These are phyloP conservation scores for Leptomonas seymouri DNA, from an alignment of 208 protist species.

Conservation along the genomic window DNA sequence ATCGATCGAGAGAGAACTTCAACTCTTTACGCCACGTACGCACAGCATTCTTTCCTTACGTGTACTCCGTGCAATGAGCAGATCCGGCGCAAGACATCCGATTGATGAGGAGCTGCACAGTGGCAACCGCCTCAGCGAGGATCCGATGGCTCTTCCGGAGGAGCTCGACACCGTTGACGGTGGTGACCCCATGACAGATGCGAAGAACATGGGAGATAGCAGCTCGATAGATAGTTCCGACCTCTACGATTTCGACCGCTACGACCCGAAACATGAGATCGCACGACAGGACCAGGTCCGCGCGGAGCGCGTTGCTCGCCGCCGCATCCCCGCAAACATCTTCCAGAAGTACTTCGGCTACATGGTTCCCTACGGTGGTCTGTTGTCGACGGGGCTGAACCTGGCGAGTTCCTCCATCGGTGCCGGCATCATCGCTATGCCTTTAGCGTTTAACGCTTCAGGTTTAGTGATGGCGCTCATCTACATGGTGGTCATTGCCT, in stretches of 20 bases:
- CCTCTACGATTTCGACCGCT: slow-evolving; percentile 23
- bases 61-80: background rate
- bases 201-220: slow-evolving; percentile 6
- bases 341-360: slow-evolving; percentile 39
- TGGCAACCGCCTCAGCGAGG: background rate
- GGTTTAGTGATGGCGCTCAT: slow-evolving; percentile 46
- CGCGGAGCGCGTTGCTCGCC: slow-evolving; percentile 26
- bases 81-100: background rate
- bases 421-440: slow-evolving; percentile 65
- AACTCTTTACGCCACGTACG: too few relatives aligned
- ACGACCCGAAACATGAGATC: slow-evolving; percentile 16
- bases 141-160: slow-evolving; percentile 1
- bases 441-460: slow-evolving; percentile 49
- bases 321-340: slow-evolving; percentile 33
- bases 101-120: background rate
- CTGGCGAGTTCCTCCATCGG: slow-evolving; percentile 53
- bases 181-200: background rate
- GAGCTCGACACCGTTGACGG: background rate
- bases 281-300: slow-evolving; percentile 22
- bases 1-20: too few relatives aligned
- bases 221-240: slow-evolving; percentile 1
- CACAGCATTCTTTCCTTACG: background rate
- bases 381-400: slow-evolving; percentile 59
- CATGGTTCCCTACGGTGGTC: slow-evolving; percentile 56
- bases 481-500: slow-evolving; percentile 35